Evolutionary conservation across 139 green algal genomes (phyloP).

Genomic region (Picochlorum sp.): DNA sequence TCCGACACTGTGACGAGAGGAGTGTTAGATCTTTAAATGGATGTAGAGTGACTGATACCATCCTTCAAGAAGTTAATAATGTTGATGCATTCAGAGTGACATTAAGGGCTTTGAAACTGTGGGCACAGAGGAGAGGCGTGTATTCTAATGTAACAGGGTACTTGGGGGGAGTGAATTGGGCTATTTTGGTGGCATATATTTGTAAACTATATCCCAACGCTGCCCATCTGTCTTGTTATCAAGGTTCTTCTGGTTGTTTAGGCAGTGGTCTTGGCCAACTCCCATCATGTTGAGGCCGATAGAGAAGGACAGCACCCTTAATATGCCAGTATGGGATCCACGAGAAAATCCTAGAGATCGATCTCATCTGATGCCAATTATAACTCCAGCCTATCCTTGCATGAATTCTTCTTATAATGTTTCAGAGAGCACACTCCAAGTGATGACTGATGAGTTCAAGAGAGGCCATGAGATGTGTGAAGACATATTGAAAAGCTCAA

Average conservation of each 20-base stretch:
- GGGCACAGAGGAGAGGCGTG: slow-evolving; percentile 73
- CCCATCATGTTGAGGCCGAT: slow-evolving; percentile 72
- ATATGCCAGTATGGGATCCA: slow-evolving; percentile 70
- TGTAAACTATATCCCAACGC: slow-evolving; percentile 87
- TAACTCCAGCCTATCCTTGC: slow-evolving; percentile 92
- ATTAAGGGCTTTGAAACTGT: slow-evolving; percentile 82
- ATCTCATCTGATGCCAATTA: slow-evolving; percentile 89
- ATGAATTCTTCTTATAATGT: slow-evolving; percentile 96
- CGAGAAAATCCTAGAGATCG: slow-evolving; percentile 62
- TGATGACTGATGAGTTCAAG: slow-evolving; percentile 58
- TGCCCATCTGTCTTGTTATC: slow-evolving; percentile 49
- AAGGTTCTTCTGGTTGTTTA: slow-evolving; percentile 79
- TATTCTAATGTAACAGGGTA: slow-evolving; percentile 84
- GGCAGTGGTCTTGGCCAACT: slow-evolving; percentile 69
- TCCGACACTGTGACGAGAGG: slow-evolving; percentile 79
- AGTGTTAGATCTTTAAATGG: slow-evolving; percentile 81
- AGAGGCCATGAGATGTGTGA: slow-evolving; percentile 45
- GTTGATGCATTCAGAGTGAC: slow-evolving; percentile 54
- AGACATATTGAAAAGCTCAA: slow-evolving; percentile 24
- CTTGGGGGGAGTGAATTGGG: slow-evolving; percentile 94
- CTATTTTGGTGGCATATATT: slow-evolving; percentile 85
- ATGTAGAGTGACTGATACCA: slow-evolving; percentile 79
- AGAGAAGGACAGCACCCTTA: slow-evolving; percentile 41
- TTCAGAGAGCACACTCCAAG: slow-evolving; percentile 60
- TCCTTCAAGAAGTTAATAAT: slow-evolving; percentile 61